Evolutionary conservation across 2,329 filamentous ascomycete genomes (phyloP).

Genomic region (Colletotrichum sp.): DNA sequence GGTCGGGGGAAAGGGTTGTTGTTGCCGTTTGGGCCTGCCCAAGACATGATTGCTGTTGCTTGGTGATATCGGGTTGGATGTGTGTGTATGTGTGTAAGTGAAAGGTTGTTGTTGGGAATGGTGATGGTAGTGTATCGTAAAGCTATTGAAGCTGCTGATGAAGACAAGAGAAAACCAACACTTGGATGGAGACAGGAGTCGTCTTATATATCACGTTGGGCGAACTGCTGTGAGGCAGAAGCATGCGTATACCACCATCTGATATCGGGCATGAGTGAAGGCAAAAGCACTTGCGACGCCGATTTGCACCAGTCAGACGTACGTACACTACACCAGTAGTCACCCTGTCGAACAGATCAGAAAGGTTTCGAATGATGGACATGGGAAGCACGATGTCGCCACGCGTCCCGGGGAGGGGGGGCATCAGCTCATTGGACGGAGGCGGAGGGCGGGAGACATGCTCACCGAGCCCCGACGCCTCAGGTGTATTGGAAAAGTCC

Average conservation of each 20-base stretch:
- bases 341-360: constrained; percentile 7
- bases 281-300: constrained; percentile 20
- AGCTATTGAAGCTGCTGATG: constrained; percentile 10
- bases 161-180: not conserved
- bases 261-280: constrained; percentile 12
- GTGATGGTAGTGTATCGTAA: not conserved
- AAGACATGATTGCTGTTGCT: constrained; percentile 17
- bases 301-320: constrained; percentile 9
- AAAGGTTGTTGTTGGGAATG: not conserved
- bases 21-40: constrained; percentile 17
- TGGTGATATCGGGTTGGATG: not conserved
- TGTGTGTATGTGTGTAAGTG: not conserved
- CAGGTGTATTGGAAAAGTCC: not conserved
- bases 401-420: constrained; percentile 18
- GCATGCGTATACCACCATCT: constrained; percentile 16
- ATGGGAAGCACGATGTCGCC: constrained; percentile 18
- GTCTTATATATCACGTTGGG: not conserved
- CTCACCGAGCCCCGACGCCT: constrained; percentile 4
- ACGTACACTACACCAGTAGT: constrained; percentile 6
- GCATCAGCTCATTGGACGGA: constrained; percentile 11
- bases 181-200: not conserved
- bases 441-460: not conserved
- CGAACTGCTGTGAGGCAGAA: not conserved
- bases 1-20: constrained; percentile 8
- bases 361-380: constrained; percentile 19